phyloP scores from a whole-genome alignment of 2,329 filamentous ascomycete genomes.

The Beauveria pseudobassiana region DNA sequence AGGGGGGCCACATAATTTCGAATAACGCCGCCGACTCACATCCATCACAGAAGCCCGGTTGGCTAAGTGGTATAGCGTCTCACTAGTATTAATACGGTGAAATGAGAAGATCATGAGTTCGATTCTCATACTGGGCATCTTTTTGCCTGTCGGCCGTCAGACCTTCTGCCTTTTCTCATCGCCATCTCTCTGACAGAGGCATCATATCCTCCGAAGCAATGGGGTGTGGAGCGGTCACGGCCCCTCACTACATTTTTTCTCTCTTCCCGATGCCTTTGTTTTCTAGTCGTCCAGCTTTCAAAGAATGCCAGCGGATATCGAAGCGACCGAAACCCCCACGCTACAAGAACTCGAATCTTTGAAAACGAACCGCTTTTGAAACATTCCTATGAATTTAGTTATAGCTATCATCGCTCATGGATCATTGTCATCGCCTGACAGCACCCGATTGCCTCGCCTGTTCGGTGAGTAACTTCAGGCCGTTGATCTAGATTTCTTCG shows the following conservation, averaged over 20 bases:
- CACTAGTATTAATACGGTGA: conserved; percentile 20
- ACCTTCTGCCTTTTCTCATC: neutral
- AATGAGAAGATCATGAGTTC: conserved; percentile 25
- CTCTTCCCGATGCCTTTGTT: neutral
- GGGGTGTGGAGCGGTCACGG: neutral
- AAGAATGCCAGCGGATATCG: neutral
- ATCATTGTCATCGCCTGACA: neutral
- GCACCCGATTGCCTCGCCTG: neutral
- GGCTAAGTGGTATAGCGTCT: conserved; percentile 25
- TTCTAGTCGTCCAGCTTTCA: neutral
- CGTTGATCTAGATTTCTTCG: neutral
- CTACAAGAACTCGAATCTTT: neutral
- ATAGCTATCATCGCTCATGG: neutral
- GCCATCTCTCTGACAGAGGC: neutral
- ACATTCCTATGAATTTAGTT: neutral
- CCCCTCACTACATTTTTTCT: neutral
- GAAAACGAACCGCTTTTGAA: neutral
- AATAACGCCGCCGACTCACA: conserved; percentile 1
- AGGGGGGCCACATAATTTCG: neutral
- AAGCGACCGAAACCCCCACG: neutral
- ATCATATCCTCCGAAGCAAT: neutral
- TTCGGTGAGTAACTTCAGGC: neutral
- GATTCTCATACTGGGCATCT: conserved; percentile 22
- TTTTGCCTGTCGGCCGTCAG: conserved; percentile 7
- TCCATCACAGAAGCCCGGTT: conserved; percentile 18